A percentile compares a stretch with the other conserved stretches of the same genome.
Evolutionary conservation across 805 yeast species (phyloP).

Genomic region (Yamadazyma scolyti): DNA sequence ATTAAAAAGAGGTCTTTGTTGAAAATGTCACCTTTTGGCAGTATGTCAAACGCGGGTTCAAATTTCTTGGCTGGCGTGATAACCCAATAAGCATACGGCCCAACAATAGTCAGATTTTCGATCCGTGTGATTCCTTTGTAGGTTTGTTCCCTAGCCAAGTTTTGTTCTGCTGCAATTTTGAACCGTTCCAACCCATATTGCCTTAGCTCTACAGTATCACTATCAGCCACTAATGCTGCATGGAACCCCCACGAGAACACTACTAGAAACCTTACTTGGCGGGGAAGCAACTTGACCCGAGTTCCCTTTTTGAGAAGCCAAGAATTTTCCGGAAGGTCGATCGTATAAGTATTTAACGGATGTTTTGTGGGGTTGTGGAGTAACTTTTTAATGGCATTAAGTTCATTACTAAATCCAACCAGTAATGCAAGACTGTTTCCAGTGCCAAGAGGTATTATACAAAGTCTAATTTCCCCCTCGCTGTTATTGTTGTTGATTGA

Average conservation of each 20-base stretch:
- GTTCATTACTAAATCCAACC: conserved; percentile 32
- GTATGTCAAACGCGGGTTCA: conserved; percentile 59
- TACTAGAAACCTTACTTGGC: conserved; percentile 39
- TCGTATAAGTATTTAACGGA: conserved; percentile 45
- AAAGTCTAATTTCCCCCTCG: conserved; percentile 17
- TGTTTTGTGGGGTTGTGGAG: conserved; percentile 7
- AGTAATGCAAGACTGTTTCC: conserved; percentile 81
- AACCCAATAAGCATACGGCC: conserved; percentile 58
- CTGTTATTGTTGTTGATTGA: conserved; percentile 17
- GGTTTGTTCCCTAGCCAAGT: conserved; percentile 47
- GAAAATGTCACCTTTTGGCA: conserved; percentile 53
- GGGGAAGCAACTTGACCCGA: neutral
- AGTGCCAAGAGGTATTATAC: conserved; percentile 71
- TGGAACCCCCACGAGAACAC: conserved; percentile 86
- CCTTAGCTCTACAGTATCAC: conserved; percentile 67
- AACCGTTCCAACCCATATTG: conserved; percentile 65
- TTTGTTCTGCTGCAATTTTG: conserved; percentile 58
- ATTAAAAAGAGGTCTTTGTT: conserved; percentile 43
- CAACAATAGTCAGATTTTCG: conserved; percentile 14
- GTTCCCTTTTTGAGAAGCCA: conserved; percentile 6
- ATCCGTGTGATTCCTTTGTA: conserved; percentile 43
- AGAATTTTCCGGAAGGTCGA: conserved; percentile 34
- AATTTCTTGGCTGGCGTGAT: conserved; percentile 53
- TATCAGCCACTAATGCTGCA: conserved; percentile 77
- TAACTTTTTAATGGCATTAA: conserved; percentile 16